Evolutionary conservation across 257 asterid species (phyloP).

Genomic region (Craterostigma plantagineum): DNA sequence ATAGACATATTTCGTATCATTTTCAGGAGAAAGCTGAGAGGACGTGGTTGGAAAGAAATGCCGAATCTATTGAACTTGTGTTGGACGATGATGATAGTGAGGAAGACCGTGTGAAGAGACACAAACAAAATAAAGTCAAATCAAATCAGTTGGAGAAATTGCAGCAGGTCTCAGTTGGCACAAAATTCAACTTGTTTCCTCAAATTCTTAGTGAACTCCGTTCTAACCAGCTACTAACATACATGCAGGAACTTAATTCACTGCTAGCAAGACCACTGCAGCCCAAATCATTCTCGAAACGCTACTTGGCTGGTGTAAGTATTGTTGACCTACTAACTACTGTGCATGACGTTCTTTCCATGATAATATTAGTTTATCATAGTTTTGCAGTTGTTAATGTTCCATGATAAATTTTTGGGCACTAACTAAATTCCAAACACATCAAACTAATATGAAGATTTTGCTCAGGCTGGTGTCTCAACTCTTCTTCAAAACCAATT

Average conservation of each 20-base stretch:
- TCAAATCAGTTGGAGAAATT: slow-evolving; percentile 48
- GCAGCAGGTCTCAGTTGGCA: slow-evolving; percentile 50
- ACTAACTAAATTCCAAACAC: no score
- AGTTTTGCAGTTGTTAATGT: no score
- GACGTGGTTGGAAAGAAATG: slow-evolving; percentile 73
- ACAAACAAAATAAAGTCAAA: slow-evolving; percentile 46
- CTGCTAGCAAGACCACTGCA: slow-evolving; percentile 67
- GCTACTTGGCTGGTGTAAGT: slow-evolving; percentile 84
- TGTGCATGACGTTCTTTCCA: no score
- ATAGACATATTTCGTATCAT: no score
- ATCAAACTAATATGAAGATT: slow-evolving; percentile 5
- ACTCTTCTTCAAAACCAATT: slow-evolving; percentile 74
- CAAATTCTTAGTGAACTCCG: no score
- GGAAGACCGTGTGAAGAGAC: slow-evolving; percentile 61
- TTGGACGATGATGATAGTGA: slow-evolving; percentile 82
- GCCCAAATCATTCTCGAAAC: slow-evolving; percentile 70
- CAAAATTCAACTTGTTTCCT: no score
- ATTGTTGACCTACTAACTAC: slow-evolving; percentile 2
- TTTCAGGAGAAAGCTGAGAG: slow-evolving; percentile 71
- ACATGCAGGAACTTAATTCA: slow-evolving; percentile 60
- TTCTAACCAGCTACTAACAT: no score
- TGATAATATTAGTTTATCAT: no score
- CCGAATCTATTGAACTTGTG: slow-evolving; percentile 56
- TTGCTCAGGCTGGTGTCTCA: slow-evolving; percentile 78
- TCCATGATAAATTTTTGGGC: no score